phyloP scores from a whole-genome alignment of 2,329 filamentous ascomycete species.

The Xylaria arbuscula region DNA sequence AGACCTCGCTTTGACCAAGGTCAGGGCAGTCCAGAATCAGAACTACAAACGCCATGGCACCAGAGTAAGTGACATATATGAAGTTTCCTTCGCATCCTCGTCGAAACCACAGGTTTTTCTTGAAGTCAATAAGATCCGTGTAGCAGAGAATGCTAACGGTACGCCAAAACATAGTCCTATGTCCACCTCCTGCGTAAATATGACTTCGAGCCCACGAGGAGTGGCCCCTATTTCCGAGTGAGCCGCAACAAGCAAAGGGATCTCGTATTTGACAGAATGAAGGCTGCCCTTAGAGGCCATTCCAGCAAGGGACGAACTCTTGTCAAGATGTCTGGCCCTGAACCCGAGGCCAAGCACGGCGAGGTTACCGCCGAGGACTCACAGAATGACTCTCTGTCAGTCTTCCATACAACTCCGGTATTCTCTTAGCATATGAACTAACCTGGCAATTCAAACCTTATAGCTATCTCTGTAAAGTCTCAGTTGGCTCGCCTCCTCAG shows the following conservation, averaged over 20 bases:
- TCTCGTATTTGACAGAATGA: constrained; percentile 55
- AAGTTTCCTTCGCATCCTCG: background rate
- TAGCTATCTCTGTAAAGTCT: constrained; percentile 69
- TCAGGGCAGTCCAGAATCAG: constrained; percentile 66
- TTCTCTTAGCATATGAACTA: background rate
- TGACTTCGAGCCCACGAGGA: constrained; percentile 69
- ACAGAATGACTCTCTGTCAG: constrained; percentile 69
- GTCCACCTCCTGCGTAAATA: constrained; percentile 70
- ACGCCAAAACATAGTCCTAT: constrained; percentile 59
- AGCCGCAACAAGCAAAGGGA: constrained; percentile 61
- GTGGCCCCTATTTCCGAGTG: constrained; percentile 69
- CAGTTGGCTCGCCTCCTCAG: constrained; percentile 74
- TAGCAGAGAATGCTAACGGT: background rate
- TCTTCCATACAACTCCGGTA: background rate
- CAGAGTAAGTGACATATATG: constrained; percentile 52
- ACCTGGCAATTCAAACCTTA: constrained; percentile 60
- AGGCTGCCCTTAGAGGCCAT: constrained; percentile 60
- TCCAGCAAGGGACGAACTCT: constrained; percentile 60
- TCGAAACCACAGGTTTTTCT: background rate
- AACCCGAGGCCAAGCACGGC: constrained; percentile 53
- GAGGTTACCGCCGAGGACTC: constrained; percentile 70
- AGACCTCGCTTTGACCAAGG: constrained; percentile 56
- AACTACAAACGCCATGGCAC: constrained; percentile 69
- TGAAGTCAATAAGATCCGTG: background rate
- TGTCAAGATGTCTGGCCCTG: constrained; percentile 55